A percentile compares a stretch with the other conserved stretches of the same genome.
These are phyloP conservation scores for Apiospora saccharicola DNA, from an alignment of 2,329 filamentous ascomycete species.

Conservation along the genomic window DNA sequence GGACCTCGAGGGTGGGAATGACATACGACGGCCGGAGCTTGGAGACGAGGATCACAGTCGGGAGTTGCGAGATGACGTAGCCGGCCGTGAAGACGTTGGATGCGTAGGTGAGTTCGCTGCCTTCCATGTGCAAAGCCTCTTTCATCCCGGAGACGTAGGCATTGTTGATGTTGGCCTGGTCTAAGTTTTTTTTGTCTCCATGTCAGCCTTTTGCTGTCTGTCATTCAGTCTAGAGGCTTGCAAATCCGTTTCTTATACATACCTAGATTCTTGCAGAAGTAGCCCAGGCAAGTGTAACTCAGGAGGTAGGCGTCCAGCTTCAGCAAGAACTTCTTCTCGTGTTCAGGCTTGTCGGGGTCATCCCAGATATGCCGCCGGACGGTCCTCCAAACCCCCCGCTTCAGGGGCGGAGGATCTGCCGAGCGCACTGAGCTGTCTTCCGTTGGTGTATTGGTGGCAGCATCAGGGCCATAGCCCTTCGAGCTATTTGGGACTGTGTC, in stretches of 20 bases:
- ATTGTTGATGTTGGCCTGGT: constrained; percentile 49
- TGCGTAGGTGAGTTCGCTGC: constrained; percentile 47
- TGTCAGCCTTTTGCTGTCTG: too few species aligned
- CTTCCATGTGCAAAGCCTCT: constrained; percentile 47
- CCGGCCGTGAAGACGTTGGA: constrained; percentile 45
- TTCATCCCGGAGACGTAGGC: constrained; percentile 57
- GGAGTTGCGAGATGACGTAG: constrained; percentile 38
- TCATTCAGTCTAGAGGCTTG: too few species aligned
- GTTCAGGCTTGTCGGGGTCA: constrained; percentile 50
- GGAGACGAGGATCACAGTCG: constrained; percentile 41
- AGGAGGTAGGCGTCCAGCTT: constrained; percentile 51
- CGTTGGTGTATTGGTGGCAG: background rate
- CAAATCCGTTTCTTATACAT: background rate
- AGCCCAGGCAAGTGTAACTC: constrained; percentile 49
- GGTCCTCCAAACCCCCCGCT: constrained; percentile 27
- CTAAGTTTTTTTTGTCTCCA: constrained; percentile 39
- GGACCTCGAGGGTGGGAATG: constrained; percentile 29
- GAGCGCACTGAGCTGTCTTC: background rate
- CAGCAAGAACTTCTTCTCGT: constrained; percentile 49
- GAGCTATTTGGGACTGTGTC: background rate
- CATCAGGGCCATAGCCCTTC: background rate
- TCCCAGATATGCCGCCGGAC: constrained; percentile 51
- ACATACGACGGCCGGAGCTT: constrained; percentile 10
- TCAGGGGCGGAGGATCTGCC: background rate
- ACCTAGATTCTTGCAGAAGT: constrained; percentile 28